A percentile compares a stretch with the other conserved stretches of the same genome.
phyloP scores from a whole-genome alignment of 2,329 filamentous ascomycete species.

The Fonsecaea pedrosoi region DNA sequence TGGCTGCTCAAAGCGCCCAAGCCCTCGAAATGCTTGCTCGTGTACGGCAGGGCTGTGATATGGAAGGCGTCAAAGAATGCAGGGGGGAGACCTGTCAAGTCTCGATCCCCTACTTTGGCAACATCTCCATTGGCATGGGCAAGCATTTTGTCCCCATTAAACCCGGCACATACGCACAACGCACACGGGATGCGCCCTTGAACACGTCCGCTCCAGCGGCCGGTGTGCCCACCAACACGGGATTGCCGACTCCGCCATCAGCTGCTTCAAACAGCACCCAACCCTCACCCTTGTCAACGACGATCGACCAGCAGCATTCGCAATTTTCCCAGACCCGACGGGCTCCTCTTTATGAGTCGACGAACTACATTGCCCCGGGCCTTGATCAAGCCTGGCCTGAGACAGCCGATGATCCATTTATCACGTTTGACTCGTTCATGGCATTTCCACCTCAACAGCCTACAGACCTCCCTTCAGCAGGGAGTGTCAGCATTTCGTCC shows the following conservation, averaged over 20 bases:
- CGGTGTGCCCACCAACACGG: constrained; percentile 23
- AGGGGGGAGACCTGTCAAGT: constrained; percentile 46
- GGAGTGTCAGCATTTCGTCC: constrained; percentile 24
- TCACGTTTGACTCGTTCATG: constrained; percentile 42
- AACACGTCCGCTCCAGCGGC: constrained; percentile 11
- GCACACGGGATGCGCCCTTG: constrained; percentile 1
- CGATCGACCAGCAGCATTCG: constrained; percentile 23
- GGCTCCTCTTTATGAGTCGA: constrained; percentile 27
- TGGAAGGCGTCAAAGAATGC: constrained; percentile 26
- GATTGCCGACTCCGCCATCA: constrained; percentile 40
- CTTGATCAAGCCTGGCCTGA: constrained; percentile 33
- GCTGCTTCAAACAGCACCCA: constrained; percentile 33
- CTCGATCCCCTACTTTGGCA: constrained; percentile 57
- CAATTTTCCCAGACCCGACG: constrained; percentile 16
- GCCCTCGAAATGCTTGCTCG: constrained; percentile 50
- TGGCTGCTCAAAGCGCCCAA: constrained; percentile 53
- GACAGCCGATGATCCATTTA: constrained; percentile 37
- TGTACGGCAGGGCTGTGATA: constrained; percentile 39
- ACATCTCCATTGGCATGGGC: constrained; percentile 47
- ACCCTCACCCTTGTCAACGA: constrained; percentile 36
- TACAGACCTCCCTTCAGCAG: constrained; percentile 31
- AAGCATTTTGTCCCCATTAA: constrained; percentile 43
- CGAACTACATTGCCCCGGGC: constrained; percentile 29
- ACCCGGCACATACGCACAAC: constrained; percentile 35
- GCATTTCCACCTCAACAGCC: constrained; percentile 33